These are phyloP conservation scores for Stephanodiscus minutulus DNA, from an alignment of 108 stramenopile species.

Conservation along the genomic window DNA sequence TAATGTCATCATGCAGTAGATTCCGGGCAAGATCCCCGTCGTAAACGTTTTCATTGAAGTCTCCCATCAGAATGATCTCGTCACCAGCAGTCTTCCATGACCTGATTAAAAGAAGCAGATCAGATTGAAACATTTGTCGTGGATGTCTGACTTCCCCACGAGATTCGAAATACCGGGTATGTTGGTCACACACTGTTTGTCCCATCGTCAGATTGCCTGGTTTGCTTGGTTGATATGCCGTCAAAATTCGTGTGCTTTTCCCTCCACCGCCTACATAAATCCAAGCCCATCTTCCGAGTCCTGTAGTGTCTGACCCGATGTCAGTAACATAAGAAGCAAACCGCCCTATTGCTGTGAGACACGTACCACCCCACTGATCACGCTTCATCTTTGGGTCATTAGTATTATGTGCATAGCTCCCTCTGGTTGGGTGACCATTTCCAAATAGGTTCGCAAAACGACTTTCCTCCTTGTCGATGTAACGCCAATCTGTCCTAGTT, in stretches of 20 bases:
- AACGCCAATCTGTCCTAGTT: too few relatives aligned
- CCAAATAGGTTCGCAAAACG: too few relatives aligned
- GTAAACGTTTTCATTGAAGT: conserved; percentile 17
- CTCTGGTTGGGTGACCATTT: too few relatives aligned
- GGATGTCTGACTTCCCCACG: conserved; percentile 1
- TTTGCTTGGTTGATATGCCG: conserved; percentile 2
- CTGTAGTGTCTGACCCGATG: neutral
- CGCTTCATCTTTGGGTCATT: too few relatives aligned
- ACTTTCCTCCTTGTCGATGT: too few relatives aligned
- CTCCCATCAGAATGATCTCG: neutral
- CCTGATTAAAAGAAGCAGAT: neutral
- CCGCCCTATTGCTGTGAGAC: too few relatives aligned
- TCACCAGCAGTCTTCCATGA: neutral
- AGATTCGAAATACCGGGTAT: neutral
- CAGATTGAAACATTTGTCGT: neutral
- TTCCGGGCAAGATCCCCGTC: neutral
- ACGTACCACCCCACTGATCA: too few relatives aligned
- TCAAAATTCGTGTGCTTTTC: neutral
- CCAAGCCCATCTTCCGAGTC: conserved; percentile 14
- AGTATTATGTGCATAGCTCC: too few relatives aligned
- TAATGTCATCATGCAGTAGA: neutral
- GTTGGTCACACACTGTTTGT: conserved; percentile 16
- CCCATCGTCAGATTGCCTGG: neutral
- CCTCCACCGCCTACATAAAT: conserved; percentile 5
- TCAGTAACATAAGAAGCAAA: neutral